phyloP scores from a whole-genome alignment of 164 flowering plant species.

The Santalum album region DNA sequence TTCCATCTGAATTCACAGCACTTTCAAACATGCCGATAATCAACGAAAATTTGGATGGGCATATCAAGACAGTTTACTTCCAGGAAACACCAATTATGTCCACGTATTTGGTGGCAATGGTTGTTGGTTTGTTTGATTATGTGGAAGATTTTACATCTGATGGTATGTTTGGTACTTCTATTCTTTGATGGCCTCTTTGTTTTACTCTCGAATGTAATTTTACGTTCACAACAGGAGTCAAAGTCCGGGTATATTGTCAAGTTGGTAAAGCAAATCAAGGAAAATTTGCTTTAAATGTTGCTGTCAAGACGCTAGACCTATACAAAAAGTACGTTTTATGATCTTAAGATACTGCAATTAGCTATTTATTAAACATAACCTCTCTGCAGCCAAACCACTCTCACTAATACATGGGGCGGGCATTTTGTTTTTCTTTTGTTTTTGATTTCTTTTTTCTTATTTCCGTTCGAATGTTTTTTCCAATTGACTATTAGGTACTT shows the following conservation, averaged over 20 bases:
- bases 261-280: constrained; percentile 86
- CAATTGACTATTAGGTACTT: constrained; percentile 50
- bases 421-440: no score
- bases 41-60: constrained; percentile 60
- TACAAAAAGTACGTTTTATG: constrained; percentile 53
- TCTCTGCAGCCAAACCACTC: no score
- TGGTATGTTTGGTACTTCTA: constrained; percentile 34
- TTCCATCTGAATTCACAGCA: constrained; percentile 74
- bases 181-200: background rate
- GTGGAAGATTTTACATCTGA: constrained; percentile 78
- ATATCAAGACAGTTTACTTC: constrained; percentile 55
- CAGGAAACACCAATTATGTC: constrained; percentile 95
- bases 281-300: constrained; percentile 84
- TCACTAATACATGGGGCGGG: no score
- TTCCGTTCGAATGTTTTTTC: no score
- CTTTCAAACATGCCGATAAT: constrained; percentile 90
- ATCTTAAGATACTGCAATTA: constrained; percentile 3
- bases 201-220: background rate
- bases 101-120: constrained; percentile 90
- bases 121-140: constrained; percentile 89
- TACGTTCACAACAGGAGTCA: constrained; percentile 40
- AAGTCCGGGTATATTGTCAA: constrained; percentile 84
- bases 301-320: constrained; percentile 75
- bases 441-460: no score
- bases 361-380: no score